Base-by-base conservation (phyloP, 805 yeast genomes). In the Starmerella cellae region DNA sequence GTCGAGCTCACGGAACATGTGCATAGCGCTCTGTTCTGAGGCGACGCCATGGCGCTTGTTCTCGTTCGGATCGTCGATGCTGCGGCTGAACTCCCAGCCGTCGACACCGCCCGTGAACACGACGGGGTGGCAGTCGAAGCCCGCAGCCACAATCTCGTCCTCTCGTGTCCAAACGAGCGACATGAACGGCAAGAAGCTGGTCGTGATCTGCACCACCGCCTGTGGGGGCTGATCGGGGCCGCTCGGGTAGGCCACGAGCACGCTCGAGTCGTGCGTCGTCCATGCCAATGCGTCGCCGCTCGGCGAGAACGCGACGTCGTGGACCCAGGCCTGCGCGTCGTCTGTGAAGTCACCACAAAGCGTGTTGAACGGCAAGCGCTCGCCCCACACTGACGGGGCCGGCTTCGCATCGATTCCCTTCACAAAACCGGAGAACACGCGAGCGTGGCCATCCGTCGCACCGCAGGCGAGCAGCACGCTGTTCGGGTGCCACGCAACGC, bases 1-100 rank as follows among this genome's bases (percentile, higher is more conserved):
- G 64, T 91, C 99, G 71, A 91, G 67, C 62, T 88, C 95, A 63
- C 83, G 78, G 68, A 91, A 91, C 87, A 88, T 84, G 65, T 82
- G 81, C 61, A 91, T 73, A 5, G 73, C 66, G 13, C 71, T 64
- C 40, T 59, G 59, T 34, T 64, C 68, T 13, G 71, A 71, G 43
- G 70, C 73, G 42, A 74, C 82, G 37, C 68, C 74, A 19, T 59
- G 62, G 47, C 60, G 47, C 49, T 53, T 55, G 28, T 58, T 50
- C 38, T 55, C 49, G 22, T 51, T 50, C 13, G 65, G 74, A 52
- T 75, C 85, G 58, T 82, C 94, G 45, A 77, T 67, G 32, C 75
- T 71, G 59, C 63, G 68, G 50, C 70, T 65, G 59, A 60, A 74
- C 46, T 58, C 55, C 94, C 94, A 71, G 41, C 74, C 74, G 22